Base-by-base conservation (phyloP, 768 basidiomycete genomes). In the Termitomyces bulborhizus region DNA sequence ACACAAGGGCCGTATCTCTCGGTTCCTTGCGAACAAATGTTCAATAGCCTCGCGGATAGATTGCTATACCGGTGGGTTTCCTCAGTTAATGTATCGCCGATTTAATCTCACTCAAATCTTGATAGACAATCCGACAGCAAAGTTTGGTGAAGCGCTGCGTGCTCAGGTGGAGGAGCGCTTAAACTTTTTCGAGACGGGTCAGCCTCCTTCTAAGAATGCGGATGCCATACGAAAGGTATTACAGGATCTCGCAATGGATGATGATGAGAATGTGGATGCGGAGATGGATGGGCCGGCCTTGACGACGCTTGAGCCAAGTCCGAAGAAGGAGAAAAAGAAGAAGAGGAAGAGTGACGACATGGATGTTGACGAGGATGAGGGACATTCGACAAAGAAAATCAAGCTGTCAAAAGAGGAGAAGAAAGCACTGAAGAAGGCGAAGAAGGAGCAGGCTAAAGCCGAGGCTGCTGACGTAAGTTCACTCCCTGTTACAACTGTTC, bases 1-100 rank as follows among this genome's bases (percentile, higher is more conserved):
- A 71, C 84, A 90, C 79, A 98, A 98, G 77, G 96, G 96, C 9
- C 88, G 96, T 53, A 98, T 98, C 67, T 97, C 95, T 3, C 87
- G 96, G n/a, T 98, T 98, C 82, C 78, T 98, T 7, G 96, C 96
- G 39, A 98, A 98, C 81, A 98, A 98, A 73, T 94, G 93, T 67
- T 95, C 94, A 53, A 98, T 98, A 62, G 96, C 96, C 1, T 90
- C 93, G 15, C 81, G 96, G 53, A 98, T 98, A 71, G 96, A 98
- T 69, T 98, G 94, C 70, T 98, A 90, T 67, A 78, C 87, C 2
- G 91, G 91, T 89, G 62, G 53, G 81, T 32, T 3, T 36, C 21
- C 16, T 51, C 21, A 21, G 1, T 36, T 8, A 18, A 18, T 34
- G 9, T 27, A 36, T 43, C 1, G 32, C 42, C 44, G 47, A 46